Evolutionary conservation across 768 basidiomycete genomes (phyloP), one percentile per base, ranked within the genome.

Genomic region (Termitomyces sp.): DNA sequence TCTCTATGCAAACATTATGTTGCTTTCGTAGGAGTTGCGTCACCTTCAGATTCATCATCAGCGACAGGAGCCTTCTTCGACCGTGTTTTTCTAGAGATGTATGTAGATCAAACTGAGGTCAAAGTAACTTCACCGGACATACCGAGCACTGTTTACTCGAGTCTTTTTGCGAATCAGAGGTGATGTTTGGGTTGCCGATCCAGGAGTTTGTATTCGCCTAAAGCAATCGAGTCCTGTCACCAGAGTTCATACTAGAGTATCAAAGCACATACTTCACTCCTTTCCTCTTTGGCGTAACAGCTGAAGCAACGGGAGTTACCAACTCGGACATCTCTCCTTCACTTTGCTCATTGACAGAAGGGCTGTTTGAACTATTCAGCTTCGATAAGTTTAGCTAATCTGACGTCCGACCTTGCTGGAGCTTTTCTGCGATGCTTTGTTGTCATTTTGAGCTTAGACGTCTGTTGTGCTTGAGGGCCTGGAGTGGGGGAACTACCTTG

Each of bases 241-340:
- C 37, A 4, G 14, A 25, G 37, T n/a, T 42, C 15, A 17, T 0
- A 42, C 5, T 25, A 36, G 10, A 53, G 17, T 12, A 20, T 4
- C 11, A 29, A 20, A 29, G 8, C 29, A 59, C 70, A 60, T 45
- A 76, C 74, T 75, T 76, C 8, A 69, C 63, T 40, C 74, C 72
- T 60, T 71, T 71, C 61, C 68, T 72, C 64, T 71, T 74, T 8
- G 74, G 74, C 2, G 74, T 73, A 15, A 53, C 58, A 6, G 56
- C 60, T 14, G 42, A 7, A 32, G 43, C 61, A 47, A 63, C 58
- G 37, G 64, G 64, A 45, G 72, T 66, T n/a, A 38, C 17, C n/a
- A 53, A 34, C 45, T 61, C 61, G 59, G 63, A 34, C 59, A 62
- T 60, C 70, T 67, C 60, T 11, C 67, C 67, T 31, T 63, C 67